Evolutionary conservation across 148 eudicot species (phyloP), one percentile per base, ranked within the genome.

Genomic region (Chenopodium berlandieri): DNA sequence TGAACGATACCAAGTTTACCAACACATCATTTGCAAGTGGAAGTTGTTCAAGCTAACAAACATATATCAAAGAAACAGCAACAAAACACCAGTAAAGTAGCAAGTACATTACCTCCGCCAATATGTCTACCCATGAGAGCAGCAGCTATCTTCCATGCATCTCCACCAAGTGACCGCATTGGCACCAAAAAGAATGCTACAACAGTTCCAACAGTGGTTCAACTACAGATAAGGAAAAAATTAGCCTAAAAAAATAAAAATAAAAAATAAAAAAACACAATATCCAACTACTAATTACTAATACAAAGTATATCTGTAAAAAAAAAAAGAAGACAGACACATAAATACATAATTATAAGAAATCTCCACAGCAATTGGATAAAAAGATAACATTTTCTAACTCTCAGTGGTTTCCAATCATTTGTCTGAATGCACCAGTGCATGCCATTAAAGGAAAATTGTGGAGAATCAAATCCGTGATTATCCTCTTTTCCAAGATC

Each of bases 41-140:
- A 69, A 44, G 22, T 16, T 54, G 9, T 17, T 46, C 20, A 34
- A 50, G 13, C 78, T 54, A 40, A 40, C 44, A 40, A 40, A 40
- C 44, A 40, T 40, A 6, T 40, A 40, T 40, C 44, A 77, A 48
- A 62, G 48, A 58, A 56, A 47, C 20, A 14, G 50, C 23, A 44
- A 62, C 64, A 73, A 82, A 82, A 72, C 63, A 67, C 47, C 14
- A 10, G 32, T 79, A 37, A 79, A 75, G 56, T 8, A 47, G 78
- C 58, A 87, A 70, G 52, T 83, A 60, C n/a, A 76, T 23, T 90
- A 95, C 98, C 97, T 86, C 98, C 97, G 75, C 98, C 98, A 82
- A 95, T 95, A 86, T 95, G 97, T 81, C 98, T 91, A 72, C 97
- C 97, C 98, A 95, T 95, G 77, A 95, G 90, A 63, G 98, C 97